Evolutionary conservation across 106 monocot genomes (phyloP), one percentile per base, ranked within the genome.

Genomic region (Dioscorea dumetorum): DNA sequence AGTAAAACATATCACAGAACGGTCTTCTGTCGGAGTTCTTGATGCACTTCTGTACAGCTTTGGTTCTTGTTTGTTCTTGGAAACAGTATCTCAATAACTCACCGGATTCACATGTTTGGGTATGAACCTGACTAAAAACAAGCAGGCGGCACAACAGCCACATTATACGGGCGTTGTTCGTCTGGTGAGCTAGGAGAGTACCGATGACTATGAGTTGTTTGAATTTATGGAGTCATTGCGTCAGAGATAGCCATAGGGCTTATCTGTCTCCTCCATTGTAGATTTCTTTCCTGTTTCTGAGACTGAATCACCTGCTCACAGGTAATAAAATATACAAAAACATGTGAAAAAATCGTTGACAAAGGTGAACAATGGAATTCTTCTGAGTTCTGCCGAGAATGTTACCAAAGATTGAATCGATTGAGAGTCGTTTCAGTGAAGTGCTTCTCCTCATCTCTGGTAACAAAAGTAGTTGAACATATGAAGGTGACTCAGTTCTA

Each of bases 321-420:
- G 17, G 6, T 16, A 77, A 80, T 48, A 67, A 28, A 28, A 14
- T 18, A 4, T 56, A 56, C 41, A 1, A 56, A 56, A 56, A 28
- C 28, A 28, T 28, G 28, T 28, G 3, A 28, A 28, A 28, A 3
- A 28, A 28, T 28, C 54, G 18, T 24, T 35, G 14, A 11, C 12
- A 32, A 22, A 8, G 28, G 1, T 21, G 24, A 62, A 6, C 2
- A 35, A 22, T 14, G 32, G n/a, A 21, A 56, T 21, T 22, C 31
- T 32, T 24, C 10, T 19, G 19, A 35, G 11, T 16, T 4, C 2
- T 22, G 18, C 22, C 2, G 17, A 23, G 58, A 41, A 9, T 41
- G 24, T 64, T 72, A 80, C 87, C 87, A 56, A 83, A 87, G 60
- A 83, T 87, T 18, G 83, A 66, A 68, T 71, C 83, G 60, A 87